Base-by-base conservation (phyloP, 345 rosid genomes). In the Odontarrhena argentea region DNA sequence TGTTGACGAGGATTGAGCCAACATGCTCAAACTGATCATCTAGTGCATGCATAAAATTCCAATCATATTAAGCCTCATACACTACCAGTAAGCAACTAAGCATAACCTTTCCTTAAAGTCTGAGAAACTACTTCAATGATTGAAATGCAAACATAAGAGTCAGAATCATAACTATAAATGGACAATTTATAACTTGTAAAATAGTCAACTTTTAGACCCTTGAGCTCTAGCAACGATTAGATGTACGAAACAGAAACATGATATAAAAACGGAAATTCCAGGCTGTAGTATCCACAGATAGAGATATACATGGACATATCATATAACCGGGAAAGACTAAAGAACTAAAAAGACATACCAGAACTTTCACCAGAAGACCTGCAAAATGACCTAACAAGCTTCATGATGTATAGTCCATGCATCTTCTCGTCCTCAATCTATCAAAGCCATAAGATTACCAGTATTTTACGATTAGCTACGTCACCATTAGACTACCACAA, bases 1-100 rank as follows among this genome's bases (percentile, higher is more conserved):
- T 77, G 79, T 93, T 93, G 40, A 93, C 86, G 54, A 93, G 91
- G 81, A 90, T 84, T 43, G 97, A 93, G 67, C 88, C 94, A 69
- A 86, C 97, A 77, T 90, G 96, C 74, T 90, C 91, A 79, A 90
- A 93, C 70, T 86, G 89, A 78, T 86, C 95, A 80, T 89, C 97
- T 92, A 76, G 76, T 60, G 41, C 42, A 55, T 12, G 49, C 36
- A 40, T 45, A 57, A 71, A 30, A 15, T 0, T 30, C 6, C 8
- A 9, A 67, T 8, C 48, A 60, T 54, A 38, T 6, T 7, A 34
- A 22, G 6, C 52, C 35, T 22, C 3, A 47, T 25, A 47, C 38
- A 26, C 3, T 14, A 61, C 41, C 3, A 52, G 48, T 36, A 9
- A 43, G 46, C 10, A 43, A 53, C 48, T 9, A 55, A 15, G 14